Base-by-base conservation (phyloP, 2,329 filamentous ascomycete genomes). In the Rosellinia necatrix region DNA sequence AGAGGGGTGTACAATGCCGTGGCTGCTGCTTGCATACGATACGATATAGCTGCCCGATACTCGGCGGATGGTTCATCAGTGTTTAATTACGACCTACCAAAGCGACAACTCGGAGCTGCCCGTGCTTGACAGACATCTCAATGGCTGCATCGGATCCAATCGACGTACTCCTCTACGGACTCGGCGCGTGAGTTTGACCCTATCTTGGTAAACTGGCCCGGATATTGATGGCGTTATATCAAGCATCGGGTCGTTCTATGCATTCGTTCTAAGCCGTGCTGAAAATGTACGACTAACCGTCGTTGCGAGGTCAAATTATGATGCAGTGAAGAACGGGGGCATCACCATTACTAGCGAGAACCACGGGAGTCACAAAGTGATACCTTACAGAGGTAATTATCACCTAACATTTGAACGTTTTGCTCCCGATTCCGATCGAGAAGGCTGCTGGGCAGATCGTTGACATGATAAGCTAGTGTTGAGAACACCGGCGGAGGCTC, bases 221-320 rank as follows among this genome's bases (percentile, higher is more conserved):
- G 15, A 7, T 49, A 38, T 8, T 37, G n/a, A 58, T 37, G 15
- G 22, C 7, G 29, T 10, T 0, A 6, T n/a, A n/a, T n/a, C 12
- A 41, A 83, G 81, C 0, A 83, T 84, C 48, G 81, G 81, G 24
- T 81, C 80, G 2, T 84, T 84, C 60, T 84, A 84, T 62, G 78
- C 80, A 6, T 84, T 83, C 56, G 76, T 84, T 30, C 64, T 83
- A 0, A 75, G 72, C 49, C 74, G 77, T 2, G 71, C 68, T 27
- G 59, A 73, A 2, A 70, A 74, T 24, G 75, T 81, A 15, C 71
- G 75, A n/a, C 75, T 86, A 19, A 85, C 83, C 0, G 81, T 84
- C 2, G 78, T 85, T 38, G 86, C 83, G 38, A 78, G 84, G 21
- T 85, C 82, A 1, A 86, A 87, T 66, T 86, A 83, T 69, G 70